phyloP scores from a whole-genome alignment of 352 stramenopile species.

The Phytophthora aleatoria region DNA sequence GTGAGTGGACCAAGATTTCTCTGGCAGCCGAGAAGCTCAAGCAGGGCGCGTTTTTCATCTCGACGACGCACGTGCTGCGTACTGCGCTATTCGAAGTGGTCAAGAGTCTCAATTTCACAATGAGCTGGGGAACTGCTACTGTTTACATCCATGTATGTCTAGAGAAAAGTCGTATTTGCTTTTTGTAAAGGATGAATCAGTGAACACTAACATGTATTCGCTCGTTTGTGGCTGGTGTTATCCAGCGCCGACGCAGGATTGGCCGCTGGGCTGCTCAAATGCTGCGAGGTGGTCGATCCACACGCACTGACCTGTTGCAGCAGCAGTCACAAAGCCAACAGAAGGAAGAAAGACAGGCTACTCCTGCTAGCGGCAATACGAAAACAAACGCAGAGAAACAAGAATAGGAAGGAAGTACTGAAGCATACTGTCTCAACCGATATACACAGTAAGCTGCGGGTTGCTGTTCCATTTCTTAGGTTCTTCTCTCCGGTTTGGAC shows the following conservation, averaged over 20 bases:
- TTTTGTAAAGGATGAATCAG: not conserved
- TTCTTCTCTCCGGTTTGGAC: too few relatives aligned
- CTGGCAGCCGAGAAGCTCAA: constrained; percentile 81
- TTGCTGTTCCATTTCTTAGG: too few relatives aligned
- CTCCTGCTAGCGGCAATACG: not conserved
- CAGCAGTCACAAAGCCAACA: constrained; percentile 26
- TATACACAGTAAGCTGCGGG: too few relatives aligned
- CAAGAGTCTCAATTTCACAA: constrained; percentile 70
- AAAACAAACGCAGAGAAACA: too few relatives aligned
- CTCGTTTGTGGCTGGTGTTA: constrained; percentile 7
- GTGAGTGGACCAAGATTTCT: constrained; percentile 83
- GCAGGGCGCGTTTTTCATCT: constrained; percentile 86
- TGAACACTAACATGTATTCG: not conserved
- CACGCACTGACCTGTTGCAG: constrained; percentile 71
- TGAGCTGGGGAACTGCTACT: constrained; percentile 85
- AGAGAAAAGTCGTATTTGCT: not conserved
- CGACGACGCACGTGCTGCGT: constrained; percentile 77
- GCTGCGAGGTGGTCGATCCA: constrained; percentile 76
- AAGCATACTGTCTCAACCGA: too few relatives aligned
- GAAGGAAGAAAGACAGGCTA: constrained; percentile 9
- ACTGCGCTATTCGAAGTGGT: constrained; percentile 86
- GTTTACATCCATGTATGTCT: constrained; percentile 85
- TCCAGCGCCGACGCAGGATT: constrained; percentile 78
- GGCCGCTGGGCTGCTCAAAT: constrained; percentile 86
- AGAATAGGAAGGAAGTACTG: too few relatives aligned